Evolutionary conservation across 768 basidiomycete species (phyloP), one percentile per base, ranked within the genome.

Genomic region (Auricularia auricula-judae): DNA sequence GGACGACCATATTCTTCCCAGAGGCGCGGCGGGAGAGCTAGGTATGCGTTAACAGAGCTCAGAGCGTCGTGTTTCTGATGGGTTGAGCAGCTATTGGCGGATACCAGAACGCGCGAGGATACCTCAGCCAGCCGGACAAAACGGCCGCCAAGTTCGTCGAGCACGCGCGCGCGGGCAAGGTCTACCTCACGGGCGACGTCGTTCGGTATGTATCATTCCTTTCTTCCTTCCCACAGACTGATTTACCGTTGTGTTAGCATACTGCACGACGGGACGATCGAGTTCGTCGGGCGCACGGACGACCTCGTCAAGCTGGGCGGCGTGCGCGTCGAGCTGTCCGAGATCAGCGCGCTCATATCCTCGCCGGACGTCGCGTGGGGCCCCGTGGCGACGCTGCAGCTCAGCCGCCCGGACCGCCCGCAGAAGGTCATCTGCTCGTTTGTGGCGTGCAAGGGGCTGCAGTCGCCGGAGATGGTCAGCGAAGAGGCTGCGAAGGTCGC

Each of bases 61-160:
- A 8, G 47, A 11, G 11, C 5, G 10, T 51, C 14, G 4, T 12
- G 47, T 51, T 21, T 5, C 56, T 59, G 29, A 59, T 3, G 7
- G 5, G 4, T 8, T 23, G 7, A 10, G 7, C 29, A 59, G 56
- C 56, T 1, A 59, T 59, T 18, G 56, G 56, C 12, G 56, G 56
- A 5, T 59, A 8, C 34, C 56, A 59, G 34, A 59, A 59, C 29
- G 56, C 56, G 23, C 56, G 56, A 21, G 56, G 56, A 10, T 59
- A 59, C 23, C 23, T 59, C 10, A 23, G 16, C 34, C 56, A 59
- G 56, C 56, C 56, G 56, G 56, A 59, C 56, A 59, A 59, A 4
- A 59, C 56, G 56, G 56, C 56, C 29, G 56, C 56, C 56, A 59
- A 59, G 56, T 59, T 59, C 56, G 56, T 59, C 34, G 56, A 23